Evolutionary conservation across 2,329 filamentous ascomycete genomes (phyloP), one percentile per base, ranked within the genome.

Genomic region (Chaetomium olivaceum): DNA sequence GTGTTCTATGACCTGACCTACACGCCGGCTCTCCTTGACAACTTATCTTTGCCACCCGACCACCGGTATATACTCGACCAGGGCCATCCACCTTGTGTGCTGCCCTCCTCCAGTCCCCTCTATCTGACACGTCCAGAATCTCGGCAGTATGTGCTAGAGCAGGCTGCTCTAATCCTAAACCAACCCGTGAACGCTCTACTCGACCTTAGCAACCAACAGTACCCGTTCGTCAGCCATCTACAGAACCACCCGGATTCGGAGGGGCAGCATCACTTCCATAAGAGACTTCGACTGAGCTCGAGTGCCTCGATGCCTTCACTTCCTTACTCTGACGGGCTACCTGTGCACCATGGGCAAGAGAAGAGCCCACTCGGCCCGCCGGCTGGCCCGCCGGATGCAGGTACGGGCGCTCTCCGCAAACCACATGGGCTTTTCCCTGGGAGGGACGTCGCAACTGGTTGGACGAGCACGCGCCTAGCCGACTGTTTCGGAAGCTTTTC

Each of bases 401-500:
- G 16, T 16, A 43, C 52, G 5, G 58, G 63, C 51, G 21, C 64
- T 25, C 55, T 12, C 16, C 64, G 67, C 68, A 70, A 63, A 51
- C 46, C 67, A 3, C 65, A 70, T 27, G 63, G 66, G n/a, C 62
- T 62, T 19, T 67, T 72, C 8, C 58, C 69, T 16, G 61, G 58
- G n/a, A 61, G 62, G 21, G 63, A 56, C 66, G 60, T 61, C 50
- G 58, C 64, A 7, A 66, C 73, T 25, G 67, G 73, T 33, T 70
- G 73, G 70, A 73, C 72, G 4, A 66, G 73, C 52, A 65, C 74
- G 51, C 73, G 76, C 33, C 56, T 79, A 46, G 73, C 75, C 55
- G 73, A 76, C 23, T 78, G 73, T 59, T 67, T 80, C 23, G 68
- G 73, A 33, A 75, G 71, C 65, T 74, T 79, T 48, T 67, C 74